Evolutionary conservation across 352 stramenopile genomes (phyloP).

Genomic region (Plasmopara muralis): DNA sequence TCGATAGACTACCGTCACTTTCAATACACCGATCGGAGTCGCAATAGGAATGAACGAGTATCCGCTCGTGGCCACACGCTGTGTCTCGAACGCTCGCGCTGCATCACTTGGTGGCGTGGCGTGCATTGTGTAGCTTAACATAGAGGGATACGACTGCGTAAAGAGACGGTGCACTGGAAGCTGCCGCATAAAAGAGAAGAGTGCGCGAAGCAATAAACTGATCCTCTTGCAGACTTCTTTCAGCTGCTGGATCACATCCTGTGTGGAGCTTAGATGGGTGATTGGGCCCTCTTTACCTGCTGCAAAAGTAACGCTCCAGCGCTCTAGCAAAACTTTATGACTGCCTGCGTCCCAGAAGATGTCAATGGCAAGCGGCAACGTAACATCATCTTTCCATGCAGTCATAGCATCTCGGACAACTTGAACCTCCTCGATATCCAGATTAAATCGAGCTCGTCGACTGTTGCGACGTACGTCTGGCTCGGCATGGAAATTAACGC

Average conservation of each 20-base stretch:
- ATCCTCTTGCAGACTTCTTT: conserved; percentile 80
- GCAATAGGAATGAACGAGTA: conserved; percentile 77
- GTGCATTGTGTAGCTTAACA: conserved; percentile 57
- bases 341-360: conserved; percentile 53
- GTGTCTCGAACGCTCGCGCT: conserved; percentile 29
- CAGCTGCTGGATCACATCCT: conserved; percentile 74
- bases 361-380: conserved; percentile 56
- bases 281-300: conserved; percentile 13
- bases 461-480: conserved; percentile 32
- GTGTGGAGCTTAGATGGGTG: conserved; percentile 22
- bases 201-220: conserved; percentile 54
- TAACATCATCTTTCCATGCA: conserved; percentile 65
- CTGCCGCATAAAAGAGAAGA: conserved; percentile 74
- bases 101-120: conserved; percentile 16
- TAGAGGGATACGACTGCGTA: conserved; percentile 55
- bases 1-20: conserved; percentile 60
- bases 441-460: conserved; percentile 69
- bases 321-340: conserved; percentile 60
- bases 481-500: conserved; percentile 60
- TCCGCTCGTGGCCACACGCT: conserved; percentile 35
- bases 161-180: conserved; percentile 68
- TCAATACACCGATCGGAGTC: conserved; percentile 71
- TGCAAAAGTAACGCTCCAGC: conserved; percentile 55
- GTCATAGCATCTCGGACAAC: conserved; percentile 61
- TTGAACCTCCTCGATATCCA: conserved; percentile 77